Percentiles rank a stretch among this genome's conserved stretches.
Conservation (phyloP, 2,329 filamentous ascomycete species). For the Trichocomaceae sp. region DNA sequence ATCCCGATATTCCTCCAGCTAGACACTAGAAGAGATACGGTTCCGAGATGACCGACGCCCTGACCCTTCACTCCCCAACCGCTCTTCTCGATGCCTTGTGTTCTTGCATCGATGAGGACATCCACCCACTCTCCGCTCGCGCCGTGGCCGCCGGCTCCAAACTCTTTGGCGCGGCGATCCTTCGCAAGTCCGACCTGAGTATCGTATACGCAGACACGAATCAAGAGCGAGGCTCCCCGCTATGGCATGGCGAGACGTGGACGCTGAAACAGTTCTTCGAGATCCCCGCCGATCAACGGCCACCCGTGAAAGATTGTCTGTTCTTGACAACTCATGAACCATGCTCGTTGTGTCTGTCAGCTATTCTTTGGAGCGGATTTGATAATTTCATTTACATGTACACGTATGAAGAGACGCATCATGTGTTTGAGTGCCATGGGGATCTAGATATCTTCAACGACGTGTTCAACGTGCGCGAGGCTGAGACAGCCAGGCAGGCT, state of each 20-base stretch:
- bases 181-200: slow-evolving; percentile 6
- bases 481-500: slow-evolving; percentile 2
- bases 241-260: slow-evolving; percentile 12
- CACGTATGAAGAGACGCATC: slow-evolving; percentile 10
- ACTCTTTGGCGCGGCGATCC: slow-evolving; percentile 8
- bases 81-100: slow-evolving; percentile 8
- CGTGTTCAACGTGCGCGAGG: slow-evolving; percentile 9
- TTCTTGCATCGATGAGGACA: slow-evolving; percentile 5
- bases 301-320: not conserved
- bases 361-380: slow-evolving; percentile 11
- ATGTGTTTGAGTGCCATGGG: slow-evolving; percentile 9
- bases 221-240: slow-evolving; percentile 7
- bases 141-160: slow-evolving; percentile 9
- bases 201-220: slow-evolving; percentile 10
- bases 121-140: slow-evolving; percentile 7
- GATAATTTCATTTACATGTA: slow-evolving; percentile 12
- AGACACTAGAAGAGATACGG: not conserved
- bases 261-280: slow-evolving; percentile 12
- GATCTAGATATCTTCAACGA: slow-evolving; percentile 11
- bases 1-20: too few species aligned
- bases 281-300: not conserved
- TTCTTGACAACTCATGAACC: slow-evolving; percentile 11
- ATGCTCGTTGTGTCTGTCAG: slow-evolving; percentile 10
- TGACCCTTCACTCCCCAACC: slow-evolving; percentile 4
- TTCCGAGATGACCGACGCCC: slow-evolving; percentile 5